These are phyloP conservation scores for Penicillium steckii DNA, from an alignment of 495 filamentous ascomycete species.

Conservation along the genomic window DNA sequence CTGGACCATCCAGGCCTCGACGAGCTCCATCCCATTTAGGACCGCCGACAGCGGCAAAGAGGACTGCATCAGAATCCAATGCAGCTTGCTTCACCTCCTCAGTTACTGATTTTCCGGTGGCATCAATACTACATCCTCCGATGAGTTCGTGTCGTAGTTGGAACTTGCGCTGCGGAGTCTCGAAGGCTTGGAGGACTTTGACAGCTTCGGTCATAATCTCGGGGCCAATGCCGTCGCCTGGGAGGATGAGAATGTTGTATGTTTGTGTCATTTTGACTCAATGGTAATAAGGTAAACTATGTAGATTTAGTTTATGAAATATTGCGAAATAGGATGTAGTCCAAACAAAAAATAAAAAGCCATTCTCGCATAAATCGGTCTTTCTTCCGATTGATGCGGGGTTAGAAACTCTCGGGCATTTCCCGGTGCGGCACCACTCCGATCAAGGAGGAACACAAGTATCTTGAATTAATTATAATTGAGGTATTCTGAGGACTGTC, in stretches of 20 bases:
- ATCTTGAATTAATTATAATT: not conserved
- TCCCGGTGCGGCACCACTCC: conserved; percentile 9
- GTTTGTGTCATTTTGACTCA: conserved; percentile 24
- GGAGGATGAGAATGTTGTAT: conserved; percentile 52
- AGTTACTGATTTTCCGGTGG: conserved; percentile 43
- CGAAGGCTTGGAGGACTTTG: conserved; percentile 49
- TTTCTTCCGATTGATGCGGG: conserved; percentile 25
- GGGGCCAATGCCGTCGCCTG: conserved; percentile 55
- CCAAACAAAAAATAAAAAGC: no score
- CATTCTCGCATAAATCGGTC: no score
- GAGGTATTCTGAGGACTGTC: not conserved
- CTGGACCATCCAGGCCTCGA: conserved; percentile 43
- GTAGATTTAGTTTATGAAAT: no score
- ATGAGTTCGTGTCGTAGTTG: conserved; percentile 45
- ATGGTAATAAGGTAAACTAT: no score
- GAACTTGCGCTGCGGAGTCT: conserved; percentile 37
- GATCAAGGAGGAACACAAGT: not conserved
- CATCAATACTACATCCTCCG: conserved; percentile 48
- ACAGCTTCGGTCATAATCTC: conserved; percentile 54
- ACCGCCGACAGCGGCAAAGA: conserved; percentile 51
- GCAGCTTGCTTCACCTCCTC: conserved; percentile 44
- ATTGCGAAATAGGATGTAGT: no score
- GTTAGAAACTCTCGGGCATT: conserved; percentile 14
- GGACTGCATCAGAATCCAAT: conserved; percentile 43
- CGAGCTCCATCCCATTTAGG: conserved; percentile 49